Evolutionary conservation across 2,329 filamentous ascomycete genomes (phyloP), one percentile per base, ranked within the genome.

Genomic region (Fusarium guadeloupense): DNA sequence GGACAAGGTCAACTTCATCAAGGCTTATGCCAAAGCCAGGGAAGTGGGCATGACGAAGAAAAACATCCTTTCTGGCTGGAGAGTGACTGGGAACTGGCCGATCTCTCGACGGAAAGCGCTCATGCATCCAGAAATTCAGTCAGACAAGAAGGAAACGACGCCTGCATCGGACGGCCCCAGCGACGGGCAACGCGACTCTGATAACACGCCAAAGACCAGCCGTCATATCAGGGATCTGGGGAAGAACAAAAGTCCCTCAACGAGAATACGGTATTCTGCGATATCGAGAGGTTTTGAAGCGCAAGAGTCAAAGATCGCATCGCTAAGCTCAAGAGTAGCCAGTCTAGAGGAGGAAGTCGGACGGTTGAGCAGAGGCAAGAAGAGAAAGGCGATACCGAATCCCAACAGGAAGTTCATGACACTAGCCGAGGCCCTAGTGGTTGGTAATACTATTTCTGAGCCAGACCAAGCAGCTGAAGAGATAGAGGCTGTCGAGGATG

Each of bases 21-120:
- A 23, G 53, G 56, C 56, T 25, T 59, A 55, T 14, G 51, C 51
- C 35, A 59, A 51, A 19, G 45, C 51, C 19, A 30, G 41, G 13
- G 14, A 17, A 44, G 51, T 55, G 12, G 35, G 45, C 28, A 59
- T 59, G 45, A 51, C 50, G 3, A 38, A 35, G 31, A 43, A 48
- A 35, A 59, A 54, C 25, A 54, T 59, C 42, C 40, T 59, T 20
- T 50, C 55, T 6, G 44, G 49, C 25, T 59, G 50, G 55, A 54
- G 55, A 26, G 44, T 50, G 10, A 54, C 45, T 46, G 34, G 55
- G 6, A 59, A 54, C 41, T 59, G 44, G 50, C 55, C 55, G 20
- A 51, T 59, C 20, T 59, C 43, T 37, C 48, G 38, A 16, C 6
- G 6, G 26, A 58, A 58, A 45, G 48, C 43, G 28, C 21, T 55